phyloP scores from a whole-genome alignment of 306 rosid species.

The Cicer pinnatifidum region DNA sequence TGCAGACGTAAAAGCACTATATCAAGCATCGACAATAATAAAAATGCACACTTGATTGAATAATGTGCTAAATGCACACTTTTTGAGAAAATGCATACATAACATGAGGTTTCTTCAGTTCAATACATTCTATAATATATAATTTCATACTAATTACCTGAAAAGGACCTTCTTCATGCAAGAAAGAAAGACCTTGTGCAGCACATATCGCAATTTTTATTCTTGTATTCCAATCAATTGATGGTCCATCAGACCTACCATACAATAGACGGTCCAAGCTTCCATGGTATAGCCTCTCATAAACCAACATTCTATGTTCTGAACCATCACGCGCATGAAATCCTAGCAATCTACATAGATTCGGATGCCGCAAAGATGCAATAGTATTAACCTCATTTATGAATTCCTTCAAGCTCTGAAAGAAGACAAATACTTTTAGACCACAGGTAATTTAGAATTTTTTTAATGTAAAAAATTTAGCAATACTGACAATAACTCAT shows the following conservation, averaged over 20 bases:
- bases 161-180: conserved; percentile 38
- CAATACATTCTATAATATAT: background rate
- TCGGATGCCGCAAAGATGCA: conserved; percentile 31
- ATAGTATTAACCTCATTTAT: conserved; percentile 24
- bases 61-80: background rate
- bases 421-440: conserved; percentile 2
- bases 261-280: conserved; percentile 35
- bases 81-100: background rate
- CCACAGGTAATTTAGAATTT: background rate
- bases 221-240: conserved; percentile 35
- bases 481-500: conserved; percentile 14
- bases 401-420: conserved; percentile 36
- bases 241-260: conserved; percentile 33
- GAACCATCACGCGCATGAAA: conserved; percentile 35
- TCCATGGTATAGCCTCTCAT: conserved; percentile 37
- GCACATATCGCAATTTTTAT: conserved; percentile 35
- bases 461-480: background rate
- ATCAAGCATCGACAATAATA: background rate
- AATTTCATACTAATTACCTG: conserved; percentile 9
- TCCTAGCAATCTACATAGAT: conserved; percentile 27
- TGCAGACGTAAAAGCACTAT: background rate
- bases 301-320: conserved; percentile 33
- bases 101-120: background rate
- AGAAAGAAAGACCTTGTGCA: conserved; percentile 36
- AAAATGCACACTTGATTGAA: conserved; percentile 7